A percentile compares a stretch with the other conserved stretches of the same genome.
Evolutionary conservation across 2,329 filamentous ascomycete species (phyloP).

Genomic region (Cytospora paraplurivora): DNA sequence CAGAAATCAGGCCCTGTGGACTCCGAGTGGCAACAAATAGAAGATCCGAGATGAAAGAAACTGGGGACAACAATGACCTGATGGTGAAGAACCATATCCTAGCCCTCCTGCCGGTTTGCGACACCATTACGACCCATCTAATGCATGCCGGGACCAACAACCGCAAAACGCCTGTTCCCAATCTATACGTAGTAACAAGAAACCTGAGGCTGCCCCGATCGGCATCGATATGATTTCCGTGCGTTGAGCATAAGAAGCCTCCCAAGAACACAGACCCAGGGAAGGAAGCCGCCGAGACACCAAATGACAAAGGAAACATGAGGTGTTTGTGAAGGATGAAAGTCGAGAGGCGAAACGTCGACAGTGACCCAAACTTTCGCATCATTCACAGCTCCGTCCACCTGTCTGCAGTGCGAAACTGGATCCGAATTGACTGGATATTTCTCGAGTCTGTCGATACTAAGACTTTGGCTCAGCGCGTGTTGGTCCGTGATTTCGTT

Average conservation of each 20-base stretch:
- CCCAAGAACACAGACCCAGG: neutral
- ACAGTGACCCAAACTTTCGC: neutral
- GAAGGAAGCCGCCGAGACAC: constrained; percentile 8
- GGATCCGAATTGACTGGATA: neutral
- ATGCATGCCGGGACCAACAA: constrained; percentile 17
- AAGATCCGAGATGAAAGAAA: neutral
- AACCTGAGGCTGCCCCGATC: constrained; percentile 3
- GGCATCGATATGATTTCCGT: neutral
- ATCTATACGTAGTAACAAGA: constrained; percentile 12
- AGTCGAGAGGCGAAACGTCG: neutral
- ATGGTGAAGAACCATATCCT: constrained; percentile 9
- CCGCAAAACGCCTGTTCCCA: constrained; percentile 20
- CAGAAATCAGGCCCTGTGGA: neutral
- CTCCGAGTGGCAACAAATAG: constrained; percentile 5
- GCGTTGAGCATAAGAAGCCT: constrained; percentile 8
- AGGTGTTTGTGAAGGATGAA: neutral
- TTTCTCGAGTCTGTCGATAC: neutral
- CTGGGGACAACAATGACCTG: constrained; percentile 10
- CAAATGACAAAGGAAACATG: neutral
- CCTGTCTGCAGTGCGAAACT: neutral
- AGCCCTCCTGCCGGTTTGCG: constrained; percentile 21
- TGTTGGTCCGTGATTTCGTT: neutral
- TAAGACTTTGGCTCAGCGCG: neutral
- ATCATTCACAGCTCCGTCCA: neutral
- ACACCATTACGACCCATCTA: constrained; percentile 19